A percentile compares a stretch with the other conserved stretches of the same genome.
These are phyloP conservation scores for Aspergillus sp. DNA, from an alignment of 2,329 filamentous ascomycete genomes.

Conservation along the genomic window DNA sequence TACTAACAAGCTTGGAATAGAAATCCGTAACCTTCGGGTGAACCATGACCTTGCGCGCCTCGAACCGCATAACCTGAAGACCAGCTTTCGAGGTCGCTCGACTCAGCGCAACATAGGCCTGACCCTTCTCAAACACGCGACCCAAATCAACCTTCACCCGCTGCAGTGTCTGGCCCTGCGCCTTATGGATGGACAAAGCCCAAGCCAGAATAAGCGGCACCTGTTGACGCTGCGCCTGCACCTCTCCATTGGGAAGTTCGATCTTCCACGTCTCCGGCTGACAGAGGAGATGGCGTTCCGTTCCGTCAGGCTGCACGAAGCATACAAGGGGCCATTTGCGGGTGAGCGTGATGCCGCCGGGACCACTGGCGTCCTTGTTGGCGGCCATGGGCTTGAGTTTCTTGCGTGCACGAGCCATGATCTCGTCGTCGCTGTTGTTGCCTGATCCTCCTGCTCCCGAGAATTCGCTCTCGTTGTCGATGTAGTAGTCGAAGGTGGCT, in stretches of 20 bases:
- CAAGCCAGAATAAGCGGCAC: conserved; percentile 90
- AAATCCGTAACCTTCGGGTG: conserved; percentile 84
- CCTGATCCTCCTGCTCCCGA: conserved; percentile 51
- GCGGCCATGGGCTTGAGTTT: conserved; percentile 59
- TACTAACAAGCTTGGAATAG: conserved; percentile 78
- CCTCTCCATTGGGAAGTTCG: conserved; percentile 90
- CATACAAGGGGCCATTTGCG: conserved; percentile 79
- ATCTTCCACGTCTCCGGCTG: conserved; percentile 93
- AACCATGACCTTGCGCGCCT: conserved; percentile 89
- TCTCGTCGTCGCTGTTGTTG: conserved; percentile 48
- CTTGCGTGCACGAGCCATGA: conserved; percentile 50
- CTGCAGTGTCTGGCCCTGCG: conserved; percentile 91
- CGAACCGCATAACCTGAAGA: conserved; percentile 84
- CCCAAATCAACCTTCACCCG: conserved; percentile 92
- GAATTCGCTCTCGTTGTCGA: conserved; percentile 60
- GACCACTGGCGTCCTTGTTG: conserved; percentile 43
- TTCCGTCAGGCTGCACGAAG: conserved; percentile 79
- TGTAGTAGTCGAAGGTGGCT: conserved; percentile 60
- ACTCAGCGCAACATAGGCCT: conserved; percentile 94
- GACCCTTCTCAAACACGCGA: conserved; percentile 92
- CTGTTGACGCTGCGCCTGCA: conserved; percentile 83
- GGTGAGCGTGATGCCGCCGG: conserved; percentile 48
- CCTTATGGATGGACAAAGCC: conserved; percentile 97
- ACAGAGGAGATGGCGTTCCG: conserved; percentile 74
- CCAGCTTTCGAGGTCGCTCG: conserved; percentile 86